Base-by-base conservation (phyloP, 2,329 filamentous ascomycete genomes). In the Colletotrichum euphorbiae region DNA sequence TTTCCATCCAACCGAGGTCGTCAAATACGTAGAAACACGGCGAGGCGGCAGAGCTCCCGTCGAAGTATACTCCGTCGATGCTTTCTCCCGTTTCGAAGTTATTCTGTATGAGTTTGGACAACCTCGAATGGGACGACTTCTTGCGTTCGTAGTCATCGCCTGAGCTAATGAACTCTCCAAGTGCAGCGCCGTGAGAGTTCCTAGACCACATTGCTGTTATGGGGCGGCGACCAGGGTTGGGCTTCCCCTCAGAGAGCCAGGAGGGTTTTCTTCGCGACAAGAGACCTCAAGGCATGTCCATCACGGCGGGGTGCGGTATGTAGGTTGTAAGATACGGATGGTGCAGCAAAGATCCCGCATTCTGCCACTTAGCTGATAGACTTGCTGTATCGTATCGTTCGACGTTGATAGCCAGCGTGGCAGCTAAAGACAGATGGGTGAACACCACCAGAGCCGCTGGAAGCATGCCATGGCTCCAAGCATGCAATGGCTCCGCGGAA, bases 401-500 rank as follows among this genome's bases (percentile, higher is more conserved):
- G 62, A 66, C 60, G n/a, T 66, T 17, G 48, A 40, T 54, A 40
- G 31, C 36, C 12, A 42, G 46, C 46, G 51, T 40, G 48, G 28
- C 38, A 45, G 48, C 21, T 15, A 31, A 46, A 19, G 38, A 24
- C 6, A 56, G 54, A 60, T n/a, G 52, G 48, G 6, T 33, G 28
- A 51, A 54, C 28, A 46, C 55, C 15, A 43, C 31, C 42, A 28
- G 50, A 28, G 54, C 36, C 13, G 6, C n/a, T 50, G 61, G 54
- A 45, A 60, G 48, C 59, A 52, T 67, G 52, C 59, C 55, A 24
- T 15, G 45, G 24, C 33, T 46, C 52, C 45, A 45, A 60, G 48
- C 59, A 52, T 67, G 52, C 59, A 61, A 24, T 15, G 45, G 24
- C 33, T 46, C 52, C 45, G 64, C 64, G 64, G 45, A 58, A 43